A percentile compares a stretch with the other conserved stretches of the same genome.
Evolutionary conservation across 768 basidiomycete genomes (phyloP).

Genomic region (Rhodosporidiobolus odoratus): DNA sequence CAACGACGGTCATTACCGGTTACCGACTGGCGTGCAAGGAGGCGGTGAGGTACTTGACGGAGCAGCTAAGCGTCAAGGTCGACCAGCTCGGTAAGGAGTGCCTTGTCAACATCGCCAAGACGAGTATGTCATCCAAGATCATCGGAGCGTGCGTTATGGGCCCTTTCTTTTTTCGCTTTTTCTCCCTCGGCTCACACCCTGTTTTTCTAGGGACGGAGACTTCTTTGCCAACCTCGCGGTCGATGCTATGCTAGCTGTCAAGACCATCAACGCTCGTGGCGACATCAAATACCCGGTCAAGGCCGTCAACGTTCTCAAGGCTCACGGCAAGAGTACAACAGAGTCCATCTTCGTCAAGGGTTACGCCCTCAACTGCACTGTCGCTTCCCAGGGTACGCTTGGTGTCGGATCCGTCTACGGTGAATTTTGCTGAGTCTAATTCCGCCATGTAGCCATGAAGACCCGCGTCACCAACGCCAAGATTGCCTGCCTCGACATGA

Average conservation of each 20-base stretch:
- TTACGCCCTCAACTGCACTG: conserved; percentile 96
- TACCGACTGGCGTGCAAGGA: conserved; percentile 95
- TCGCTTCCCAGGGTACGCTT: conserved; percentile 88
- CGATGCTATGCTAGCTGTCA: conserved; percentile 96
- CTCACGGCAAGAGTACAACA: conserved; percentile 89
- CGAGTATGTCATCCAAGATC: conserved; percentile 98
- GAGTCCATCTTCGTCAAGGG: conserved; percentile 93
- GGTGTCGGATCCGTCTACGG: neutral
- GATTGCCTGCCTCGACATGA: conserved; percentile 97
- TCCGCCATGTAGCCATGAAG: conserved; percentile 76
- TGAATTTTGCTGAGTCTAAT: neutral
- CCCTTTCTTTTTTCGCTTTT: conserved; percentile 6
- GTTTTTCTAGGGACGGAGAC: conserved; percentile 73
- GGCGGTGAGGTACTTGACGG: conserved; percentile 96
- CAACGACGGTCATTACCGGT: conserved; percentile 97
- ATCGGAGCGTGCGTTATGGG: conserved; percentile 67
- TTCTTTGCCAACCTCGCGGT: conserved; percentile 98
- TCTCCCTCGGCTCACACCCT: neutral
- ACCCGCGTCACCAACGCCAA: conserved; percentile 86
- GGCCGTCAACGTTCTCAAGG: conserved; percentile 96
- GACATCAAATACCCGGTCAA: conserved; percentile 99
- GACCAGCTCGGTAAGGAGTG: conserved; percentile 87
- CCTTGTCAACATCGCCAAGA: conserved; percentile 92
- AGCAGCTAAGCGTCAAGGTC: conserved; percentile 90
- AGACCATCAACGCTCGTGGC: conserved; percentile 84